Conservation (phyloP, 1,139 yeast genomes). For the Kluyveromyces sp. region DNA sequence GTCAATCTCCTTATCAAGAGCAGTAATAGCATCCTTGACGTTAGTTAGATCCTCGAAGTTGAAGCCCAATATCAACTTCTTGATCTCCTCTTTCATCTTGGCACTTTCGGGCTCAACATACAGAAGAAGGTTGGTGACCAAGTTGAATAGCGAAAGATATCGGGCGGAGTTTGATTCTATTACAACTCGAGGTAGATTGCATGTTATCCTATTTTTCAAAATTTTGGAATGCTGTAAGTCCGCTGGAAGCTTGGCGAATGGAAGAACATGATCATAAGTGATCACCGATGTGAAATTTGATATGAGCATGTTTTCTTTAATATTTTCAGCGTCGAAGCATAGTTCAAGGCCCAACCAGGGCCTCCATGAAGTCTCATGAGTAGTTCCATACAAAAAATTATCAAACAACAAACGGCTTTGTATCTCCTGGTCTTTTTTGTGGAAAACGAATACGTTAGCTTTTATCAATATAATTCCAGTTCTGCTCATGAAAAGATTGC, state of each 20-base stretch:
- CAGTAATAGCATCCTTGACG: slow-evolving; percentile 45
- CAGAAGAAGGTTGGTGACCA: slow-evolving; percentile 58
- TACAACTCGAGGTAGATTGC: slow-evolving; percentile 65
- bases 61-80: slow-evolving; percentile 60
- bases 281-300: slow-evolving; percentile 58
- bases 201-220: slow-evolving; percentile 37
- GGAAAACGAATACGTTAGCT: slow-evolving; percentile 64
- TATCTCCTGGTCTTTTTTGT: slow-evolving; percentile 40
- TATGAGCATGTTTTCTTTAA: slow-evolving; percentile 51
- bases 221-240: slow-evolving; percentile 22
- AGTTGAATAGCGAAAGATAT: slow-evolving; percentile 58
- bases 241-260: slow-evolving; percentile 25
- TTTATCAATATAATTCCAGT: slow-evolving; percentile 62
- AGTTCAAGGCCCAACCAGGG: slow-evolving; percentile 79
- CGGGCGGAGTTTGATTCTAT: slow-evolving; percentile 69
- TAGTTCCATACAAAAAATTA: slow-evolving; percentile 37
- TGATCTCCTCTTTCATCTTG: slow-evolving; percentile 51
- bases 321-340: slow-evolving; percentile 61
- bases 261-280: slow-evolving; percentile 41
- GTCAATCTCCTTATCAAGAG: slow-evolving; percentile 51
- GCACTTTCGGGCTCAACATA: slow-evolving; percentile 59
- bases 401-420: slow-evolving; percentile 41
- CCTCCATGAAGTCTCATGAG: slow-evolving; percentile 50
- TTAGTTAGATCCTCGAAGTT: slow-evolving; percentile 58
- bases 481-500: slow-evolving; percentile 58